Evolutionary conservation across 2,329 filamentous ascomycete species (phyloP), one percentile per base, ranked within the genome.

Genomic region (Exophiala alcalophila): DNA sequence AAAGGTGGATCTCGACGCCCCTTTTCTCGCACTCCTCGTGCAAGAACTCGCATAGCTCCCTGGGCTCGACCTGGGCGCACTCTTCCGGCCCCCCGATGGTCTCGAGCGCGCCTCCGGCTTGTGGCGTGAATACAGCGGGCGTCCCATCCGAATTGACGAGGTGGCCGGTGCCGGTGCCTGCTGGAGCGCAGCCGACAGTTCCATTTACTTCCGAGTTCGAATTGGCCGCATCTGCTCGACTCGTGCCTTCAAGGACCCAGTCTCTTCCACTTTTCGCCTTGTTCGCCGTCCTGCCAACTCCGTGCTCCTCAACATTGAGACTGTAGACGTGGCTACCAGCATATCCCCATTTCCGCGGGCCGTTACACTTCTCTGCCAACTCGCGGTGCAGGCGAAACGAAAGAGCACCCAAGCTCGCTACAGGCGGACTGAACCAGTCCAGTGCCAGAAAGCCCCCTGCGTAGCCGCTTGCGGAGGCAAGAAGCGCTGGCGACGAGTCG

Each of bases 381-480:
- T 74, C 65, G 49, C 70, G 70, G 62, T 91, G 86, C 38, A 88
- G 72, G 4, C 73, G 72, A 58, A 85, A 91, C 27, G 81, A 86
- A 9, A 90, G 69, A 1, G 71, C 72, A 5, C 79, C 85, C 1
- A 90, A 70, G 0, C 72, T 66, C 0, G 76, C 69, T 4, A 78
- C 66, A 1, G 72, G 67, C 0, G 77, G 67, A 0, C 71, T 69
- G 56, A 85, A 86, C 84, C 84, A 90, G 61, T 90, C 82, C 23
- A 70, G 72, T 0, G 84, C 84, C 6, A 90, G 59, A 57, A 90
- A 91, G 0, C 86, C 85, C 12, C 75, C 86, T 0, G 84, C 83
- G 52, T 77, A 81, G 1, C 86, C 84, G 2, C 83, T 89, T 0
- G 86, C 84, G 20, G 81, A 86, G 8, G 78, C 74, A 62, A 90